Evolutionary conservation across 1,139 yeast genomes (phyloP), one percentile per base, ranked within the genome.

Genomic region (Diutina siamensis): DNA sequence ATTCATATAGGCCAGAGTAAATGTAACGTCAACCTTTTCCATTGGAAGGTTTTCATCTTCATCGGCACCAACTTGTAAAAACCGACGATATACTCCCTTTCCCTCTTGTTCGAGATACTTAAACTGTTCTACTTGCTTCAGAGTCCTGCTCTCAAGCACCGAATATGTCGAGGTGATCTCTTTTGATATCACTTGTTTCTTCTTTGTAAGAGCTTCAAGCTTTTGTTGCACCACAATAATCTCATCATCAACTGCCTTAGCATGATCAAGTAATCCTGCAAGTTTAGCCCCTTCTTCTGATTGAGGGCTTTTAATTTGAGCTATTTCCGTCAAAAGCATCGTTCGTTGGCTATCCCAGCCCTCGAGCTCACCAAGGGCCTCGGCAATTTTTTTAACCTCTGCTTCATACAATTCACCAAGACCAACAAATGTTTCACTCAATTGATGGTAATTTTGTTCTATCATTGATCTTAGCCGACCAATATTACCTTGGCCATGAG

Each of bases 61-160:
- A 31, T 31, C 15, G n/a, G n/a, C n/a, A 7, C 13, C 15, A 10
- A 15, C 20, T 20, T 3, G 21, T 5, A 34, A 18, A 34, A 13
- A 17, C 21, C 5, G 20, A 34, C 5, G 20, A 15, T 12, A 15
- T 5, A 22, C 18, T 10, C 22, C 33, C 13, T 12, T 15, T 7
- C 42, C 42, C 12, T 17, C 21, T 10, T 17, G 42, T 25, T 38
- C 42, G n/a, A 38, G 18, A 20, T 22, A 27, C 8, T 17, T 22
- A 15, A 38, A 38, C 32, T 25, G 42, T 17, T 38, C 42, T 13
- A 38, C 42, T 38, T 38, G 31, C 20, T 38, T 38, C 42, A 38
- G 42, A 25, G 42, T 38, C 21, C 42, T 27, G 42, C 42, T 38
- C 21, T 38, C 42, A 15, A 38, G 32, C 32, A 38, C 42, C 10